A percentile compares a stretch with the other conserved stretches of the same genome.
phyloP scores from a whole-genome alignment of 2,329 filamentous ascomycete species.

The Decorospora gaudefroyi region DNA sequence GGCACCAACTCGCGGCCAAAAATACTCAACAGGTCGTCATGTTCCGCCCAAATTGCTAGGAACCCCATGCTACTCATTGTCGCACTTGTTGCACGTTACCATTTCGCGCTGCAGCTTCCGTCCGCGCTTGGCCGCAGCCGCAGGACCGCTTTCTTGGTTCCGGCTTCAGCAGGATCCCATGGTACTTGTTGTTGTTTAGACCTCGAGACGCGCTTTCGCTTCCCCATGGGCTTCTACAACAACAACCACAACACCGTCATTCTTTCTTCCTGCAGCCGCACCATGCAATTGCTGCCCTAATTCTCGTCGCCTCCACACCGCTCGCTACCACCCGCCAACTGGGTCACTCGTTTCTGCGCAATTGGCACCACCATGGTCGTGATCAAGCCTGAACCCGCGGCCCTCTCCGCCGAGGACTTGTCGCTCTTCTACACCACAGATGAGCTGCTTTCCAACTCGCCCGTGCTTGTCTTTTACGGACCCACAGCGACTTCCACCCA shows the following conservation, averaged over 20 bases:
- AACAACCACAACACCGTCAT: conserved; percentile 7
- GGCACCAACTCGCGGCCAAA: conserved; percentile 17
- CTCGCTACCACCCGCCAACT: conserved; percentile 13
- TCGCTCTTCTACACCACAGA: conserved; percentile 89
- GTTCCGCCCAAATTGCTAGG: conserved; percentile 10
- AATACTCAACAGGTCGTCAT: conserved; percentile 24
- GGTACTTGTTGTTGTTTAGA: conserved; percentile 11
- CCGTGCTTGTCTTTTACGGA: conserved; percentile 89
- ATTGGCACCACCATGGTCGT: conserved; percentile 71
- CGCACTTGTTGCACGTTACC: conserved; percentile 31
- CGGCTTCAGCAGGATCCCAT: conserved; percentile 13
- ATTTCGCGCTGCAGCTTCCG: conserved; percentile 33
- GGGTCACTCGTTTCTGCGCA: conserved; percentile 41
- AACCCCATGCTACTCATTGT: conserved; percentile 23
- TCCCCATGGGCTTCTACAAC: conserved; percentile 11
- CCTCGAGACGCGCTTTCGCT: conserved; percentile 17
- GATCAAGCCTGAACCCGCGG: conserved; percentile 73
- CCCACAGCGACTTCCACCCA: conserved; percentile 87
- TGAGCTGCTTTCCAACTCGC: conserved; percentile 76
- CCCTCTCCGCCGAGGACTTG: conserved; percentile 78
- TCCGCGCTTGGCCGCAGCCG: conserved; percentile 32
- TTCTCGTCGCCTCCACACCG: conserved; percentile 8
- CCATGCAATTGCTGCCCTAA: conserved; percentile 30
- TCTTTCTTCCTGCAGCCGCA: conserved; percentile 18
- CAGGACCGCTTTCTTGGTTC: conserved; percentile 29